Evolutionary conservation across 257 asterid genomes (phyloP), one percentile per base, ranked within the genome.

Genomic region (Echium plantagineum): DNA sequence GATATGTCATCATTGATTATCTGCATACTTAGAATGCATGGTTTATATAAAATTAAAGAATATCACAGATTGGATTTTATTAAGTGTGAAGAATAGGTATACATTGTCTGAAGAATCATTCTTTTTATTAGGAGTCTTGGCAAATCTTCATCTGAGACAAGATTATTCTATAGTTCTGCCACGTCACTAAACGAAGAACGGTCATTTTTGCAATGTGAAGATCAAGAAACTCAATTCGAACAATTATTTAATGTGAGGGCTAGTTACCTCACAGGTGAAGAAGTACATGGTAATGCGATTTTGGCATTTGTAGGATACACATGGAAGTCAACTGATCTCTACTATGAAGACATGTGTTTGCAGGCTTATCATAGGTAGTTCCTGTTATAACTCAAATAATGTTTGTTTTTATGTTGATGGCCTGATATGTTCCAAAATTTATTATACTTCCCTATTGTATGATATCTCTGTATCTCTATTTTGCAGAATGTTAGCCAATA

Each of bases 101-200:
- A 20, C 30, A n/a, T 56, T 56, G 6, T 9, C 30, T 55, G 61
- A 52, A 15, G 53, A 32, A 32, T 19, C 35, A 20, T 52, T 59
- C 19, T 65, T 52, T 74, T 71, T 21, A 78, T 72, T 73, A 91
- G 96, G 80, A 66, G 84, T 61, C 69, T 91, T 63, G 98, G 98
- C 66, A 85, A 77, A 71, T 91, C 95, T 70, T 83, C 95, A 57
- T 91, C 94, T n/a, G 96, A 91, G 69, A 72, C 74, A 70, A 91
- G 96, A 75, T 56, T 91, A 66, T 88, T 85, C 77, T 91, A 70
- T 67, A 59, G 78, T 64, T 69, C 77, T 73, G 83, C 98, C 60
- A 78, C 78, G 57, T 65, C 67, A 58, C 68, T 52, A 52, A 52
- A 28, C 8, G 53, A 51, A 49, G 67, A 69, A 59, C 69, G 63